Percentiles rank a stretch among this genome's conserved stretches.
Conservation (phyloP, 768 basidiomycete species). For the Sarcodon sp. region DNA sequence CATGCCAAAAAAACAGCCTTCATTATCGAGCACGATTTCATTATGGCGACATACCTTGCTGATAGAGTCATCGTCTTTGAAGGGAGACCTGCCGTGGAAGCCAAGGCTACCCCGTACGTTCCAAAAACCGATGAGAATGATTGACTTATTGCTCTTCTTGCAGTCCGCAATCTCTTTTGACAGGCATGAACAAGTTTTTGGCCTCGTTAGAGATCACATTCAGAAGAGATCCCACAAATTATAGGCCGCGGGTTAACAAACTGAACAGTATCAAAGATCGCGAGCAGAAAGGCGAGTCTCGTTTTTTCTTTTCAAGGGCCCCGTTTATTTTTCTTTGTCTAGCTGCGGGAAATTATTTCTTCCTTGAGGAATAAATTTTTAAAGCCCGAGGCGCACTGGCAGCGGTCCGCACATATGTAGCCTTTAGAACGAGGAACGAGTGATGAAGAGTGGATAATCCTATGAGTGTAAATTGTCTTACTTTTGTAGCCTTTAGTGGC, state of each 20-base stretch:
- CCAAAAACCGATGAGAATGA: not conserved
- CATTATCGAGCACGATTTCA: conserved; percentile 99
- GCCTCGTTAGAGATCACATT: conserved; percentile 95
- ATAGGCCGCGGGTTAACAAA: conserved; percentile 83
- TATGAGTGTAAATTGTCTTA: no score
- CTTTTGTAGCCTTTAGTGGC: no score
- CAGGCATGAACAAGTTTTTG: conserved; percentile 98
- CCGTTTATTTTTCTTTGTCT: conserved; percentile 3
- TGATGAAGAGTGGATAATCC: no score
- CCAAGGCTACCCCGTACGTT: conserved; percentile 83
- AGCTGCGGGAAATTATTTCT: conserved; percentile 85
- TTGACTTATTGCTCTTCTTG: not conserved
- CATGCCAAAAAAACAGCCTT: conserved; percentile 97
- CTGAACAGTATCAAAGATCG: conserved; percentile 74
- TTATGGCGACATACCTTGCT: conserved; percentile 99
- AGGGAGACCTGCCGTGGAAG: conserved; percentile 74
- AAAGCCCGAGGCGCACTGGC: no score
- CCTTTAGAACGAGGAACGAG: no score
- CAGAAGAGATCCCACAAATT: conserved; percentile 94
- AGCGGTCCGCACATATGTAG: no score
- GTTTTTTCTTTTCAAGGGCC: not conserved
- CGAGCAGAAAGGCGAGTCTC: conserved; percentile 64
- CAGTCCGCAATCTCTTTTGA: conserved; percentile 87
- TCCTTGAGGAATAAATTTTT: conserved; percentile 62
- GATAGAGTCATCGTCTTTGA: conserved; percentile 94